Percentiles rank a stretch among this genome's conserved stretches.
phyloP scores from a whole-genome alignment of 2,329 filamentous ascomycete genomes.

The Cladosporium sp. region DNA sequence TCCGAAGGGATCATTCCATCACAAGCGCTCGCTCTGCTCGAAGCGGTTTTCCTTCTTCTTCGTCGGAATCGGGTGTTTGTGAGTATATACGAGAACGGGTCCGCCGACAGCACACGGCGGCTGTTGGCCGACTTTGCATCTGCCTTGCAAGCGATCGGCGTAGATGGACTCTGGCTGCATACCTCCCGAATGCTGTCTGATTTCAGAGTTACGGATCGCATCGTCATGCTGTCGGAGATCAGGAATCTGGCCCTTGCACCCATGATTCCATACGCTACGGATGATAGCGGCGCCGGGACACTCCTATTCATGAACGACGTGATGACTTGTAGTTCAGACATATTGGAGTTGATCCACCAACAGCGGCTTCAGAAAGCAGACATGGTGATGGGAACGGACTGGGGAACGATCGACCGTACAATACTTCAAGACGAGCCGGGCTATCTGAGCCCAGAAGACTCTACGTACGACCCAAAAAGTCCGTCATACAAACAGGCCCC shows the following conservation, averaged over 20 bases:
- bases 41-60: constrained; percentile 5
- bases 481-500: background rate
- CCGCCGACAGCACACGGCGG: constrained; percentile 1
- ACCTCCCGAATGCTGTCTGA: constrained; percentile 8
- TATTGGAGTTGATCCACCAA: constrained; percentile 10
- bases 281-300: background rate
- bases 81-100: constrained; percentile 11
- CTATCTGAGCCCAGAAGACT: background rate
- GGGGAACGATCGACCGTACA: background rate
- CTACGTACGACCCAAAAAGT: background rate
- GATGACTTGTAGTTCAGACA: constrained; percentile 8
- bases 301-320: constrained; percentile 12
- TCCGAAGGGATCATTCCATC: constrained; percentile 8
- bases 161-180: constrained; percentile 10
- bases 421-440: constrained; percentile 3
- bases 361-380: constrained; percentile 3
- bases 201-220: background rate
- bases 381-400: constrained; percentile 11
- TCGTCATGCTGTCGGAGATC: constrained; percentile 11
- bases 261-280: constrained; percentile 4
- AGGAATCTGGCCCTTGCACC: constrained; percentile 9
- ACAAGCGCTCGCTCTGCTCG: constrained; percentile 4
- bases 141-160: constrained; percentile 3
- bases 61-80: constrained; percentile 6
- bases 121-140: constrained; percentile 4